Evolutionary conservation across 2,329 filamentous ascomycete genomes (phyloP), one percentile per base, ranked within the genome.

Genomic region (Phaeoacremonium minimum): DNA sequence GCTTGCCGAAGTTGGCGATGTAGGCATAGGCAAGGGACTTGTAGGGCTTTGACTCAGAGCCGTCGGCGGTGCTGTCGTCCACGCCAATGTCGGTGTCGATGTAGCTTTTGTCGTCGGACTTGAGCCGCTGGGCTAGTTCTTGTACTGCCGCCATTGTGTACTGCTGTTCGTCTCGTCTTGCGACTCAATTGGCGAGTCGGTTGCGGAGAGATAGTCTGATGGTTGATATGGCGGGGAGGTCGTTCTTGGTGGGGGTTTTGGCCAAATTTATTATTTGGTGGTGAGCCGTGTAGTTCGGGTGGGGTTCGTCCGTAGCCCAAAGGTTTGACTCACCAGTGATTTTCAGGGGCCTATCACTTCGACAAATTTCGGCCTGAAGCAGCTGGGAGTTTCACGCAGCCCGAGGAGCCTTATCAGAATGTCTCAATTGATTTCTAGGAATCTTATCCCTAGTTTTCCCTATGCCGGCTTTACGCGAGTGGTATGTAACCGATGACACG

Each of bases 21-120:
- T 87, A 85, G 46, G 87, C 89, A 56, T 81, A 81, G 46, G 83
- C 71, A 29, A 95, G 76, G 28, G 84, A 80, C 71, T 94, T 91
- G 77, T 83, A 95, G 33, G 89, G 88, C 48, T 80, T 75, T 43
- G 72, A 65, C 60, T 90, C 77, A 46, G 81, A 75, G 55, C 88
- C 88, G 48, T 77, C 69, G 46, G 80, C 76, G 41, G 73, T 58
- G 48, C 76, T 62, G 53, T 85, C 79, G 64, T 93, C 89, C 50
- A 74, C 68, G 51, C 89, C 89, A 48, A 73, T 73, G 51, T 88
- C 85, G 56, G 88, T 85, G 69, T 95, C 88, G 56, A 95, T 75
- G 67, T 90, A 88, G 60, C 85, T 73, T 38, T 61, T 67, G 13
- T 61, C 56, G 52, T 59, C 57, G 49, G 58, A 54, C 59, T 70